These are phyloP conservation scores for Chrysosphaeria jannelii DNA, from an alignment of 2,329 filamentous ascomycete genomes.

Conservation along the genomic window DNA sequence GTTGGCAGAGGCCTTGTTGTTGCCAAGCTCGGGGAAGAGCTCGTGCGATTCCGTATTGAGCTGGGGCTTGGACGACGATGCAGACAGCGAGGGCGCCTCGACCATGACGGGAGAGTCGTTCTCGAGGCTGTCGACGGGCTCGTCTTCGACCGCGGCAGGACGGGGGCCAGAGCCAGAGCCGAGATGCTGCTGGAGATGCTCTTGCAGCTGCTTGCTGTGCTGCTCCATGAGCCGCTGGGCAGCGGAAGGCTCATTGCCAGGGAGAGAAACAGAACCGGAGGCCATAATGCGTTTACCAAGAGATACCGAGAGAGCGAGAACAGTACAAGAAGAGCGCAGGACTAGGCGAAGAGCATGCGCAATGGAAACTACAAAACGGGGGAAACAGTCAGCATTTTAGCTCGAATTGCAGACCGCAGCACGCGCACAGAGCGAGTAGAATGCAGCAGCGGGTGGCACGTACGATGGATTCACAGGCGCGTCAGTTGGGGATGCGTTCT, in stretches of 20 bases:
- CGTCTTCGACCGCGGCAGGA: no score
- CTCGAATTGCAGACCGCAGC: no score
- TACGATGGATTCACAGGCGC: no score
- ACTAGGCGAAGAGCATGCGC: slow-evolving; percentile 1
- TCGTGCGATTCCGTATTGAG: slow-evolving; percentile 74
- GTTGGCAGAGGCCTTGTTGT: slow-evolving; percentile 29
- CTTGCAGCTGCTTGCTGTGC: no score
- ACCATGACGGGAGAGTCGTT: slow-evolving; percentile 20
- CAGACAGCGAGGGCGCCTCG: slow-evolving; percentile 17
- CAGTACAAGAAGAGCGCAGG: no score
- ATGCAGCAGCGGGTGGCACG: no score
- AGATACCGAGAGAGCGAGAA: no score
- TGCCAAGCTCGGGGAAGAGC: slow-evolving; percentile 71
- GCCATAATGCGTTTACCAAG: slow-evolving; percentile 5
- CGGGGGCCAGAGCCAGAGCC: slow-evolving; percentile 1
- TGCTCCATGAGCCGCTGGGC: slow-evolving; percentile 33
- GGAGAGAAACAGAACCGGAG: slow-evolving; percentile 6
- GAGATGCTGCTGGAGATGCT: slow-evolving; percentile 12
- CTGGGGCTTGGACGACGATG: slow-evolving; percentile 12
- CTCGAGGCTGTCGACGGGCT: slow-evolving; percentile 27
- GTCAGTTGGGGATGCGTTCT: no score
- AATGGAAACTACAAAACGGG: not conserved
- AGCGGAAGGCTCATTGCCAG: slow-evolving; percentile 16
- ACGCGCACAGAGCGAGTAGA: no score
- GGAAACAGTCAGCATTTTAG: no score